Conservation (phyloP, 441 rosid genomes). For the Mallotus japonicus region DNA sequence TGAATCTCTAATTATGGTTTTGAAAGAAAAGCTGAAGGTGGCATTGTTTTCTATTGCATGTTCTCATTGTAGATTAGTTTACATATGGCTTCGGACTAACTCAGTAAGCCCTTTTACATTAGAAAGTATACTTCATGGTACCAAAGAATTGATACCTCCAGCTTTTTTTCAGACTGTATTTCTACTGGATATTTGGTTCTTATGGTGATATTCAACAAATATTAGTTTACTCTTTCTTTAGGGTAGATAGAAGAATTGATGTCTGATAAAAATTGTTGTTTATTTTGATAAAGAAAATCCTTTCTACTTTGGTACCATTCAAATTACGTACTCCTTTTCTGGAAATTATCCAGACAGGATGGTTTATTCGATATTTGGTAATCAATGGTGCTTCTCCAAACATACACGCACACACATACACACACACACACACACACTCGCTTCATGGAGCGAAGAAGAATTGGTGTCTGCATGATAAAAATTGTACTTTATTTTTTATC, state of each 20-base stretch:
- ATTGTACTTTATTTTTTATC: too few species aligned
- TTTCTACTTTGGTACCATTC: not conserved
- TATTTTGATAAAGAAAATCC: not conserved
- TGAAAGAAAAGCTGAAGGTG: too few species aligned
- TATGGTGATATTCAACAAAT: too few species aligned
- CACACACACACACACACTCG: not conserved
- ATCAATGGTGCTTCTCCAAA: not conserved
- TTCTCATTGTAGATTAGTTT: not conserved
- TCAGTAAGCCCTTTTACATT: not conserved
- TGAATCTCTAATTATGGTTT: not conserved
- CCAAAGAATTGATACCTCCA: not conserved
- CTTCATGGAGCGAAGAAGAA: not conserved
- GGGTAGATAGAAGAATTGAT: not conserved
- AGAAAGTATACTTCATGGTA: not conserved
- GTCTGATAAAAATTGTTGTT: not conserved
- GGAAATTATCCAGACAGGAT: not conserved
- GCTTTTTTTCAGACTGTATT: not conserved
- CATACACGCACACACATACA: too few species aligned
- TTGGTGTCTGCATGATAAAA: too few species aligned
- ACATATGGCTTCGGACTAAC: not conserved
- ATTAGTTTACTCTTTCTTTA: not conserved
- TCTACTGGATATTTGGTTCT: too few species aligned
- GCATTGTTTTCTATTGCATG: not conserved
- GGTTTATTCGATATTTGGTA: too few species aligned
- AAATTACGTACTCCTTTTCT: not conserved